A percentile compares a stretch with the other conserved stretches of the same genome.
Evolutionary conservation across 805 yeast species (phyloP).

Genomic region (Candida dajiaensis): DNA sequence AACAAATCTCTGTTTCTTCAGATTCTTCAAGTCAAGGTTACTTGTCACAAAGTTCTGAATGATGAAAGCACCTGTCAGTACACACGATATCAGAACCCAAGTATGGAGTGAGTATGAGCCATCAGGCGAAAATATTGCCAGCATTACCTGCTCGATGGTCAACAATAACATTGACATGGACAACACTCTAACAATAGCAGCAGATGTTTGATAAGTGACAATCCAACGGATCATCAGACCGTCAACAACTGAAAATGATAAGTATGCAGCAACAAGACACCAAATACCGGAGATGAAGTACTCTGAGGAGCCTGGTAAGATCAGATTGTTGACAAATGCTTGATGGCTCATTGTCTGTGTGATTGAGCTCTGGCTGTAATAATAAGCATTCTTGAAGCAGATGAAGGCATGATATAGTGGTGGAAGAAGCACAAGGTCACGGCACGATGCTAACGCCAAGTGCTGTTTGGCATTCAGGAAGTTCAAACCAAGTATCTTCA

Average conservation of each 20-base stretch:
- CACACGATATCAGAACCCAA: slow-evolving; percentile 88
- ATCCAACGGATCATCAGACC: slow-evolving; percentile 93
- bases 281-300: slow-evolving; percentile 81
- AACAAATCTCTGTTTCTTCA: slow-evolving; percentile 48
- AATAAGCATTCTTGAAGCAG: slow-evolving; percentile 28
- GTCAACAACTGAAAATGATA: slow-evolving; percentile 79
- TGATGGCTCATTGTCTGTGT: slow-evolving; percentile 1
- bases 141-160: slow-evolving; percentile 61
- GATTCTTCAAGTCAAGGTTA: slow-evolving; percentile 44
- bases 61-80: slow-evolving; percentile 72
- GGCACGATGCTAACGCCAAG: slow-evolving; percentile 65
- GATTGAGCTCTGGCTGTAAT: slow-evolving; percentile 2
- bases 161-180: slow-evolving; percentile 74
- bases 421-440: slow-evolving; percentile 71
- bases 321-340: slow-evolving; percentile 22
- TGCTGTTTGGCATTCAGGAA: slow-evolving; percentile 74
- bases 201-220: slow-evolving; percentile 80
- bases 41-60: slow-evolving; percentile 86
- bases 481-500: slow-evolving; percentile 61
- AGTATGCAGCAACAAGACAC: slow-evolving; percentile 84
- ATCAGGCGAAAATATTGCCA: slow-evolving; percentile 64
- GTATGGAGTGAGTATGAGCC: slow-evolving; percentile 74
- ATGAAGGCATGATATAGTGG: slow-evolving; percentile 49
- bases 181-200: slow-evolving; percentile 81
- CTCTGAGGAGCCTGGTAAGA: slow-evolving; percentile 68